Conservation (phyloP, 2,329 filamentous ascomycete species). For the Cadophora luteo-olivacea region DNA sequence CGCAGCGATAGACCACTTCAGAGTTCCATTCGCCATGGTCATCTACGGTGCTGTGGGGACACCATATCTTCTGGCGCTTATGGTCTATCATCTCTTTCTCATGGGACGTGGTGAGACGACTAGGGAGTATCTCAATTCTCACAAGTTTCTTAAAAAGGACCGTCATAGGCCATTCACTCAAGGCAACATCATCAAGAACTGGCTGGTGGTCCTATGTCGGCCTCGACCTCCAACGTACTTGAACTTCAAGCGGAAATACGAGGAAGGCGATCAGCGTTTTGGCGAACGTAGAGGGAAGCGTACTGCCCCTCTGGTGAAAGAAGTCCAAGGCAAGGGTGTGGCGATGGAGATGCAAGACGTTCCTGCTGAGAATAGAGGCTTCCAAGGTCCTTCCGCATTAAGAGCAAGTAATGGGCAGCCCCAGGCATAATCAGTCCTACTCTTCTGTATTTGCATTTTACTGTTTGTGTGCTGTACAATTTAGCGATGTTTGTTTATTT, state of each 20-base stretch:
- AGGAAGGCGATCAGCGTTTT: conserved; percentile 85
- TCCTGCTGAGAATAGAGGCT: conserved; percentile 48
- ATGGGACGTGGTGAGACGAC: conserved; percentile 93
- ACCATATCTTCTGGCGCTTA: conserved; percentile 83
- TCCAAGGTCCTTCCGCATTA: conserved; percentile 57
- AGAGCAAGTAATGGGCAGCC: conserved; percentile 19
- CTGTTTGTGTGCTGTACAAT: conserved; percentile 18
- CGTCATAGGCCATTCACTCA: conserved; percentile 91
- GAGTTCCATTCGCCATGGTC: conserved; percentile 86
- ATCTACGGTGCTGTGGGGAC: conserved; percentile 79
- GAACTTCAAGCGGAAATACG: conserved; percentile 79
- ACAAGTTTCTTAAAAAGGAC: conserved; percentile 93
- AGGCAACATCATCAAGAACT: conserved; percentile 76
- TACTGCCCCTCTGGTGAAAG: conserved; percentile 54
- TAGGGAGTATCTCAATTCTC: conserved; percentile 92
- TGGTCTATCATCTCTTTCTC: conserved; percentile 89
- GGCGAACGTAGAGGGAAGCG: conserved; percentile 62
- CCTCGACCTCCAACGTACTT: conserved; percentile 89
- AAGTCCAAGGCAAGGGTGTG: conserved; percentile 60
- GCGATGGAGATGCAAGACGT: conserved; percentile 74
- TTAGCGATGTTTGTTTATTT: conserved; percentile 22
- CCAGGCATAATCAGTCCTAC: not conserved
- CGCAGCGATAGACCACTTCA: conserved; percentile 70
- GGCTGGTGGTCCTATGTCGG: conserved; percentile 79
- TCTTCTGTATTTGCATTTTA: conserved; percentile 8